Percentiles rank a stretch among this genome's conserved stretches.
Conservation (phyloP, 2,329 filamentous ascomycete species). For the Fusarium sp. region DNA sequence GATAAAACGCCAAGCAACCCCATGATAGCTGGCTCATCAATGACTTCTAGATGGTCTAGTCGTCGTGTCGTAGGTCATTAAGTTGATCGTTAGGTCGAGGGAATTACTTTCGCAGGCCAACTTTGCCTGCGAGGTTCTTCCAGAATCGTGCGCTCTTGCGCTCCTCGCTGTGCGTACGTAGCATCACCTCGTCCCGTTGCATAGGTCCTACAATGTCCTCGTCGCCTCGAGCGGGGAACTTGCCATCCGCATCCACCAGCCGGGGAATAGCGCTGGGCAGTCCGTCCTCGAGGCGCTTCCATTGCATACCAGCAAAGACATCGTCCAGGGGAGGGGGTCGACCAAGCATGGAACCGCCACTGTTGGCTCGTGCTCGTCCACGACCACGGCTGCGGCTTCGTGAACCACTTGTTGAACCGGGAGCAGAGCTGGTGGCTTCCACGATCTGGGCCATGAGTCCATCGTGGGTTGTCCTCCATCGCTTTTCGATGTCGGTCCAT, state of each 20-base stretch:
- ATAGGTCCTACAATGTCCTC: conserved; percentile 95
- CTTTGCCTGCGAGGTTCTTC: conserved; percentile 62
- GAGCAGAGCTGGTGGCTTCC: conserved; percentile 49
- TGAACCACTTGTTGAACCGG: conserved; percentile 46
- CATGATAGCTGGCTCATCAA: conserved; percentile 31
- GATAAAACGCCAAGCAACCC: conserved; percentile 38
- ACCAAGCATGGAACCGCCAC: conserved; percentile 56
- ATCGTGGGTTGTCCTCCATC: conserved; percentile 79
- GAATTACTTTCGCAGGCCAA: conserved; percentile 51
- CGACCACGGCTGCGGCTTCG: conserved; percentile 57
- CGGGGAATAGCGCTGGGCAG: conserved; percentile 74
- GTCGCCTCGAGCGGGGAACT: conserved; percentile 89
- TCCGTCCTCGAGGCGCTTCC: conserved; percentile 63
- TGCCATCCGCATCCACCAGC: conserved; percentile 78
- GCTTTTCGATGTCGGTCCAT: conserved; percentile 82
- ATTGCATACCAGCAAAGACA: conserved; percentile 57
- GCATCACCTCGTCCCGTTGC: conserved; percentile 71
- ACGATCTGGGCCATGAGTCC: conserved; percentile 67
- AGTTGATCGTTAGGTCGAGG: conserved; percentile 31
- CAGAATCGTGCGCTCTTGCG: conserved; percentile 61
- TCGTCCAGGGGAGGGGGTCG: conserved; percentile 53
- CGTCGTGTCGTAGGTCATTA: conserved; percentile 44
- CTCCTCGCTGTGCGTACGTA: conserved; percentile 58
- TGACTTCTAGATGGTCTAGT: conserved; percentile 40
- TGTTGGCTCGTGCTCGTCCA: conserved; percentile 53